Evolutionary conservation across 306 rosid genomes (phyloP).

Genomic region (Cajanus cajan): DNA sequence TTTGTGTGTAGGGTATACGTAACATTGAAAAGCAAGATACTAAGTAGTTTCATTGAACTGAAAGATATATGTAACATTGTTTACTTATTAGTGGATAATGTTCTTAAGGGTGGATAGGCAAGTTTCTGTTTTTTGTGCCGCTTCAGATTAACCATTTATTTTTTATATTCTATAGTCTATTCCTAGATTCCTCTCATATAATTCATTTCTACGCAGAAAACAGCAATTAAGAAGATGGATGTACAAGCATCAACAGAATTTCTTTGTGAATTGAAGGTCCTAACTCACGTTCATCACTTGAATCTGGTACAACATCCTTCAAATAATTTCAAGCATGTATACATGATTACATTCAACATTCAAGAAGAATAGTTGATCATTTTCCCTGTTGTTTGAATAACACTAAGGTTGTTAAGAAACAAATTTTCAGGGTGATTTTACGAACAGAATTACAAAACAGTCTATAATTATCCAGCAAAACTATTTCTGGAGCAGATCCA

Average conservation of each 20-base stretch:
- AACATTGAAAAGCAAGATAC: not conserved
- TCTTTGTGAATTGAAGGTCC: conserved; percentile 77
- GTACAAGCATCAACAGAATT: conserved; percentile 88
- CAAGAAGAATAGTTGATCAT: not conserved
- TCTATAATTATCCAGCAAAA: not conserved
- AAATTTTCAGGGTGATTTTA: not conserved
- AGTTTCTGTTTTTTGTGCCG: not conserved
- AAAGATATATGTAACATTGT: not conserved
- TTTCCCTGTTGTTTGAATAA: not conserved
- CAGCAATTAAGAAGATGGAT: conserved; percentile 56
- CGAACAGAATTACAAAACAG: not conserved
- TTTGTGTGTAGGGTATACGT: not conserved
- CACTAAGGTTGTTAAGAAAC: not conserved
- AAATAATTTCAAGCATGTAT: not conserved
- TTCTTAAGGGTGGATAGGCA: not conserved
- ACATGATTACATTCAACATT: not conserved
- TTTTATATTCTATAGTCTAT: not conserved
- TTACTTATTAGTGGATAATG: not conserved
- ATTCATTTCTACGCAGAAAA: conserved; percentile 53
- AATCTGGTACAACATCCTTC: conserved; percentile 64
- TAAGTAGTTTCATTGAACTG: not conserved
- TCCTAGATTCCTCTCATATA: not conserved
- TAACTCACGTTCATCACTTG: conserved; percentile 91
- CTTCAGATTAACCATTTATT: not conserved
- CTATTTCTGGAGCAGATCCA: not conserved